phyloP scores from a whole-genome alignment of 495 filamentous ascomycete genomes.

The Penicillium antarcticum region DNA sequence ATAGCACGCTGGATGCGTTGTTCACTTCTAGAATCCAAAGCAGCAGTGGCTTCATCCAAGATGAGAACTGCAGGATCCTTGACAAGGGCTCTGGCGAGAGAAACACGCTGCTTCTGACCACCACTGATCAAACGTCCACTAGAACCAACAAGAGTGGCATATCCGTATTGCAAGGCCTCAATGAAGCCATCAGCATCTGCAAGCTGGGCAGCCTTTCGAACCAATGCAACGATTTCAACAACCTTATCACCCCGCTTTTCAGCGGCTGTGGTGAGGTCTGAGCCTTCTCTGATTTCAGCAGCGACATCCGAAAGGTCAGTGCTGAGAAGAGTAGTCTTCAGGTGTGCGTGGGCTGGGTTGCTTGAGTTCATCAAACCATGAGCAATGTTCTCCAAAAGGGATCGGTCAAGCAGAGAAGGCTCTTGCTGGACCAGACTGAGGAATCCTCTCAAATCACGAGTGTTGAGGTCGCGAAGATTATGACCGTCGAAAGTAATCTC shows the following conservation, averaged over 20 bases:
- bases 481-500: slow-evolving; percentile 50
- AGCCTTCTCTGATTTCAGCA: slow-evolving; percentile 28
- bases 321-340: slow-evolving; percentile 30
- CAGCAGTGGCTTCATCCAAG: slow-evolving; percentile 76
- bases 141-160: slow-evolving; percentile 50
- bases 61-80: slow-evolving; percentile 79
- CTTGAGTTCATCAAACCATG: slow-evolving; percentile 61
- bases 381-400: slow-evolving; percentile 67
- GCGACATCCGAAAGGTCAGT: slow-evolving; percentile 32
- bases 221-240: slow-evolving; percentile 38
- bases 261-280: slow-evolving; percentile 31
- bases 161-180: slow-evolving; percentile 44
- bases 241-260: slow-evolving; percentile 25
- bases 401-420: slow-evolving; percentile 59
- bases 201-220: slow-evolving; percentile 34
- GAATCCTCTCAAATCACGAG: slow-evolving; percentile 52
- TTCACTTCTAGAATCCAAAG: slow-evolving; percentile 52
- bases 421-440: slow-evolving; percentile 68
- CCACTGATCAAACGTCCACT: slow-evolving; percentile 59
- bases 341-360: slow-evolving; percentile 38
- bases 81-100: slow-evolving; percentile 69
- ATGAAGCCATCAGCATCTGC: slow-evolving; percentile 47
- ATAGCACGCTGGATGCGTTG: slow-evolving; percentile 51
- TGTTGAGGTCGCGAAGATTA: slow-evolving; percentile 53
- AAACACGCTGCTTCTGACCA: slow-evolving; percentile 61